Evolutionary conservation across 2,329 filamentous ascomycete genomes (phyloP), one percentile per base, ranked within the genome.

Genomic region (Epichloe brachyelytri): DNA sequence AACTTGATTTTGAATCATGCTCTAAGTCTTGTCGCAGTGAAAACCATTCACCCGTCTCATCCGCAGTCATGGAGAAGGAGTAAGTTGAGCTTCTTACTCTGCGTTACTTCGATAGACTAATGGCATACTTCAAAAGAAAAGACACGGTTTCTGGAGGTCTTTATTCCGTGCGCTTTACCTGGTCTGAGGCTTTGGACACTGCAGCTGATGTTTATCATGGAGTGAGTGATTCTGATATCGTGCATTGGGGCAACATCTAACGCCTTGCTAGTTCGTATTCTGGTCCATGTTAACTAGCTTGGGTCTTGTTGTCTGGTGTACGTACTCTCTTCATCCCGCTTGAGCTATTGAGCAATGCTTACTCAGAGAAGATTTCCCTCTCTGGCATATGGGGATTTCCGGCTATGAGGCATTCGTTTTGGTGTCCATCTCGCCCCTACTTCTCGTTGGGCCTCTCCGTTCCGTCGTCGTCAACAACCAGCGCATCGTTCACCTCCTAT

Each of bases 381-480:
- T 98, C 11, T 98, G 93, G 93, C 82, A 96, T 66, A 98, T 98
- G 93, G 93, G 93, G 30, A 94, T 98, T 54, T 97, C 91, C 4
- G 93, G 93, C 55, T 98, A 93, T 63, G 93, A 98, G 69, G 85
- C 83, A 43, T 76, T 95, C 57, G 83, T 98, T 62, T 85, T 97
- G 81, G 80, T 78, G 47, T 91, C 88, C 3, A 68, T 91, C 48
- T 86, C 90, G 4, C 93, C 93, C 0, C 74, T 90, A 39, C 67
- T 97, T 19, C 80, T 98, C 43, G 82, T 89, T 55, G 76, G 76
- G 45, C 73, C 82, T 1, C 54, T 96, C 17, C 84, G 88, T 53
- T 78, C 77, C 39, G 65, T 87, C 15, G 76, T 87, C 11, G 70
- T 85, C 49, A 80, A 77, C 54, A 83, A 94, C 61, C 72, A 86